Percentiles rank a stretch among this genome's conserved stretches.
These are phyloP conservation scores for Zymoseptoria crescenta DNA, from an alignment of 2,329 filamentous ascomycete genomes.

Conservation along the genomic window DNA sequence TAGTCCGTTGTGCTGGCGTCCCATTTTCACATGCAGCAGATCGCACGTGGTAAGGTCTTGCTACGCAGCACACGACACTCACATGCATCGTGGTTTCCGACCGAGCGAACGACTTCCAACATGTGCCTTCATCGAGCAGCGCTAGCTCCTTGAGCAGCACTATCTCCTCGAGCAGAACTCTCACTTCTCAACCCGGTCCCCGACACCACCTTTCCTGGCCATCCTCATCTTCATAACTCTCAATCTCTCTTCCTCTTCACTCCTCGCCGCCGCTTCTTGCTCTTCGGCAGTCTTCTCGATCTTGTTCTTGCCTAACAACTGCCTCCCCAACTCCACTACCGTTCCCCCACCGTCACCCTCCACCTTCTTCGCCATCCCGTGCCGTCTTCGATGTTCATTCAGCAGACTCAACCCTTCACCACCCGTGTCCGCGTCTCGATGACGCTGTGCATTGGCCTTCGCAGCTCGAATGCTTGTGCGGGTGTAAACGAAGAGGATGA, in stretches of 20 bases:
- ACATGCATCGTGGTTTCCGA: no score
- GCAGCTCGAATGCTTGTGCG: slow-evolving; percentile 59
- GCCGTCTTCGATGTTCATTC: slow-evolving; percentile 47
- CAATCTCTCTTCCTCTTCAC: slow-evolving; percentile 1
- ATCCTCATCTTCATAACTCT: neutral
- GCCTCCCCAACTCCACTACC: slow-evolving; percentile 26
- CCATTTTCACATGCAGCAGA: no score
- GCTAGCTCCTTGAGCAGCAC: no score
- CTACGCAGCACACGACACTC: no score
- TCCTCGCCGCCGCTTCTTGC: neutral
- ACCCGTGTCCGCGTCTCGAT: slow-evolving; percentile 49
- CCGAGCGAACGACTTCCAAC: no score
- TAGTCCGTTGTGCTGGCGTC: no score
- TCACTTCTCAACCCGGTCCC: neutral
- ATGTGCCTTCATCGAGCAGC: no score
- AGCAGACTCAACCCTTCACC: slow-evolving; percentile 44
- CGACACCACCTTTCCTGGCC: neutral
- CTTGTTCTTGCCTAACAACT: slow-evolving; percentile 25
- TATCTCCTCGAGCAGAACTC: neutral
- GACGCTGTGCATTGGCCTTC: slow-evolving; percentile 55
- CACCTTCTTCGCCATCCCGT: slow-evolving; percentile 42
- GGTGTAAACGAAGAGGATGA: slow-evolving; percentile 54
- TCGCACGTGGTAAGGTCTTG: no score
- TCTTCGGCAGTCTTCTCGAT: slow-evolving; percentile 4
- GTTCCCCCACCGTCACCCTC: slow-evolving; percentile 32